A percentile compares a stretch with the other conserved stretches of the same genome.
Evolutionary conservation across 1,284 basidiomycete species (phyloP).

Genomic region (Cutaneotrichosporon spelunceum): DNA sequence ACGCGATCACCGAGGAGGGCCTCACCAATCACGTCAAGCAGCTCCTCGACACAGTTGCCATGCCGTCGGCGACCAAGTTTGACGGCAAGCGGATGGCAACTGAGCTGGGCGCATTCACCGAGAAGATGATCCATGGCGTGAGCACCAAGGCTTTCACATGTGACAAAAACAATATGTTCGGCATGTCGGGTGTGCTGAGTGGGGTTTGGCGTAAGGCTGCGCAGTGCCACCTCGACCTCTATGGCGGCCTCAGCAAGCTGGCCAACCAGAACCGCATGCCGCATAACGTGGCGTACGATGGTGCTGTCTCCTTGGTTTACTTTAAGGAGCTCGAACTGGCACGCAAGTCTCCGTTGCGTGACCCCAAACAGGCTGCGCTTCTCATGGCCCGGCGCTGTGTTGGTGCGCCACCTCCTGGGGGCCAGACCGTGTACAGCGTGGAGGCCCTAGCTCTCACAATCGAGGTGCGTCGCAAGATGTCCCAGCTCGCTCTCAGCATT

Average conservation of each 20-base stretch:
- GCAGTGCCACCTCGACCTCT: neutral
- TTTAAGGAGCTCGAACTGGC: neutral
- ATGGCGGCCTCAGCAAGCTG: conserved; percentile 12
- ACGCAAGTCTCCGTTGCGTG: neutral
- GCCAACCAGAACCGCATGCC: conserved; percentile 49
- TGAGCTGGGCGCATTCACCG: neutral
- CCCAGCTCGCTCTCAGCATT: conserved; percentile 53
- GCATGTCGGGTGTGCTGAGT: conserved; percentile 2
- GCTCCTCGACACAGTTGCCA: neutral
- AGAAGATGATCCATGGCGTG: neutral
- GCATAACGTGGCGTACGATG: conserved; percentile 58
- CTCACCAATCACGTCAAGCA: neutral
- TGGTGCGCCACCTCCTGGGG: conserved; percentile 59
- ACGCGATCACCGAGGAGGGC: neutral
- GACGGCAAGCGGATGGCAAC: neutral
- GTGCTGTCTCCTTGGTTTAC: conserved; percentile 42
- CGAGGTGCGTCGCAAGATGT: conserved; percentile 54
- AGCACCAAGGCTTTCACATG: neutral
- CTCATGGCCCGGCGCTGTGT: conserved; percentile 55
- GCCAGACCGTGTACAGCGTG: conserved; percentile 58
- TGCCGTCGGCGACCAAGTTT: neutral
- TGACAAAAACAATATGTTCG: conserved; percentile 1
- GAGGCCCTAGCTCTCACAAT: conserved; percentile 58
- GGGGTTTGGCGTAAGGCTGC: neutral
- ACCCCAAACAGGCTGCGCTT: conserved; percentile 52